Percentiles rank a stretch among this genome's conserved stretches.
phyloP scores from a whole-genome alignment of 2,329 filamentous ascomycete species.

The Diaporthe vaccinii region DNA sequence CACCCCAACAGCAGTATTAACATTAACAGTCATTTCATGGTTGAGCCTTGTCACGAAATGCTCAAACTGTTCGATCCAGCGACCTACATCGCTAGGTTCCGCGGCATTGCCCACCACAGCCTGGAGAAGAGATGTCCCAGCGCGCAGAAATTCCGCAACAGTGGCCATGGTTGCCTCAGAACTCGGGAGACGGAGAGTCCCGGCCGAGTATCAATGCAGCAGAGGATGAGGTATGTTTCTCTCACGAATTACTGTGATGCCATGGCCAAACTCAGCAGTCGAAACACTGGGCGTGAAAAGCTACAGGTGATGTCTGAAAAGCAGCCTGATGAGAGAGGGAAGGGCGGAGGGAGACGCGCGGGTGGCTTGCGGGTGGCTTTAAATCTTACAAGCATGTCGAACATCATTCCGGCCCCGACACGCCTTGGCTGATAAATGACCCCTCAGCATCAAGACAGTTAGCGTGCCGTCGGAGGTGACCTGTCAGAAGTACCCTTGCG shows the following conservation, averaged over 20 bases:
- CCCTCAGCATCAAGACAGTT: neutral
- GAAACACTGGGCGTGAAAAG: neutral
- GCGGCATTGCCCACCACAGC: neutral
- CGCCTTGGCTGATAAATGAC: neutral
- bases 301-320: neutral
- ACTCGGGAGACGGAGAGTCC: neutral
- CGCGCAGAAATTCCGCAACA: conserved; percentile 1
- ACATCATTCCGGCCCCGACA: neutral
- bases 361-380: neutral
- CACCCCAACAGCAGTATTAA: neutral
- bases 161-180: neutral
- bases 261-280: neutral
- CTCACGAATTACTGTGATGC: neutral
- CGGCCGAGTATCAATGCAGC: neutral
- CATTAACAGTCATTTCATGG: neutral
- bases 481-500: neutral
- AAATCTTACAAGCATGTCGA: neutral
- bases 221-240: neutral
- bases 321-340: neutral
- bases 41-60: neutral
- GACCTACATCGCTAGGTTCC: neutral
- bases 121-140: conserved; percentile 14
- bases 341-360: neutral
- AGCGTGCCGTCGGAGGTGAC: neutral
- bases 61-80: neutral